Evolutionary conservation across 257 asterid species (phyloP).

Genomic region (Solanum sparsipilum): DNA sequence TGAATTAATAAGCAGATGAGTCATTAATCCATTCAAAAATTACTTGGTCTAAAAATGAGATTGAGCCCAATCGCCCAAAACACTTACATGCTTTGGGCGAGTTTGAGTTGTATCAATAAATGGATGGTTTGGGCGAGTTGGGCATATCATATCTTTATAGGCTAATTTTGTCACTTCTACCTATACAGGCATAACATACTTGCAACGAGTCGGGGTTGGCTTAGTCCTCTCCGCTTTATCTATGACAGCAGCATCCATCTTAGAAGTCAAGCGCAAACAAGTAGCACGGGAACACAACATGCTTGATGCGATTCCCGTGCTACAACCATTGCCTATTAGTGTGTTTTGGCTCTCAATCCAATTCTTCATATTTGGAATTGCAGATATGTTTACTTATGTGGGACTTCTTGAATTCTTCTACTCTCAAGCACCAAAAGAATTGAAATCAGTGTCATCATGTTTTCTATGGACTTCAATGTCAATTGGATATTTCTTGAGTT

Average conservation of each 20-base stretch:
- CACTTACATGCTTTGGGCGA: neutral
- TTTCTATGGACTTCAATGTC: slow-evolving; percentile 75
- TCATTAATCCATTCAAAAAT: neutral
- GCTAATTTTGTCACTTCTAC: neutral
- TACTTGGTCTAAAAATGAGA: neutral
- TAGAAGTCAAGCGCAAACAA: slow-evolving; percentile 50
- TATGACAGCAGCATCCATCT: slow-evolving; percentile 50
- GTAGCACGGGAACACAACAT: slow-evolving; percentile 37
- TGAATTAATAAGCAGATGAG: neutral
- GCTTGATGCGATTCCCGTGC: slow-evolving; percentile 43
- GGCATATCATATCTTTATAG: neutral
- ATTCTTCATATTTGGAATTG: slow-evolving; percentile 72
- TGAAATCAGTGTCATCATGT: slow-evolving; percentile 61
- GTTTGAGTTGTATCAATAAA: neutral
- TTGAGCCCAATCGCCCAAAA: neutral
- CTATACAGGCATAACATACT: slow-evolving; percentile 51
- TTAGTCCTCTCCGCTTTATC: slow-evolving; percentile 55
- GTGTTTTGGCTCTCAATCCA: slow-evolving; percentile 76
- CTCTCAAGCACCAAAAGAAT: slow-evolving; percentile 47
- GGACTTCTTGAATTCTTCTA: slow-evolving; percentile 75
- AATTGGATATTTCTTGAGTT: slow-evolving; percentile 54
- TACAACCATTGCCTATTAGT: slow-evolving; percentile 58
- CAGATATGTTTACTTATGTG: slow-evolving; percentile 70
- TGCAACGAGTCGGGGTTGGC: slow-evolving; percentile 70
- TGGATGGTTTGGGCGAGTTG: neutral